A percentile compares a stretch with the other conserved stretches of the same genome.
phyloP scores from a whole-genome alignment of 257 asterid species.

The Solanum virginianum region DNA sequence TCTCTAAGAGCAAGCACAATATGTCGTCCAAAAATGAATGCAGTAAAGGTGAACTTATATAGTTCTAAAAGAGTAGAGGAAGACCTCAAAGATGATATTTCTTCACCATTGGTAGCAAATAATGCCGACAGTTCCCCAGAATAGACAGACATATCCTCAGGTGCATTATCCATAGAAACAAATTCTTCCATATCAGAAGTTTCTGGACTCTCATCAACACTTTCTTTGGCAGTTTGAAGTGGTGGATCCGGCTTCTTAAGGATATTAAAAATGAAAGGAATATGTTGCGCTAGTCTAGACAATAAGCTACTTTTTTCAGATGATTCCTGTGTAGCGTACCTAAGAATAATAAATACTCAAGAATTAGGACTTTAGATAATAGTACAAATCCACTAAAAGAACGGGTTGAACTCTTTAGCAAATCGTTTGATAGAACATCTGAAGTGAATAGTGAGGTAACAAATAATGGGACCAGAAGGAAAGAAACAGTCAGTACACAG shows the following conservation, averaged over 20 bases:
- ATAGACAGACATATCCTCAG: constrained; percentile 22
- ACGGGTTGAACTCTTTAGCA: background rate
- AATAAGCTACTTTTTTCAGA: constrained; percentile 53
- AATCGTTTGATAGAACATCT: background rate
- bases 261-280: constrained; percentile 71
- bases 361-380: background rate
- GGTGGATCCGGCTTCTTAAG: constrained; percentile 52
- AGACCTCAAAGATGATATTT: constrained; percentile 37
- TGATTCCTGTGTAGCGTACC: constrained; percentile 30
- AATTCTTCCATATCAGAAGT: constrained; percentile 19
- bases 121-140: constrained; percentile 16
- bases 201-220: constrained; percentile 11
- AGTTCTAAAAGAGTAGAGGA: background rate
- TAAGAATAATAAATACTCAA: constrained; percentile 20
- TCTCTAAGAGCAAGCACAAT: background rate
- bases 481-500: background rate
- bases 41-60: background rate
- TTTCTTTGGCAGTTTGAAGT: constrained; percentile 19
- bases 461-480: background rate
- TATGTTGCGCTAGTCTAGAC: constrained; percentile 58
- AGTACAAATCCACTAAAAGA: background rate
- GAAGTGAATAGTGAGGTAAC: background rate
- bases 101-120: constrained; percentile 22
- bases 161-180: constrained; percentile 10
- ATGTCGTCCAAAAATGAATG: background rate